phyloP scores from a whole-genome alignment of 2,329 filamentous ascomycete species.

The Proliferodiscus dingleyae region DNA sequence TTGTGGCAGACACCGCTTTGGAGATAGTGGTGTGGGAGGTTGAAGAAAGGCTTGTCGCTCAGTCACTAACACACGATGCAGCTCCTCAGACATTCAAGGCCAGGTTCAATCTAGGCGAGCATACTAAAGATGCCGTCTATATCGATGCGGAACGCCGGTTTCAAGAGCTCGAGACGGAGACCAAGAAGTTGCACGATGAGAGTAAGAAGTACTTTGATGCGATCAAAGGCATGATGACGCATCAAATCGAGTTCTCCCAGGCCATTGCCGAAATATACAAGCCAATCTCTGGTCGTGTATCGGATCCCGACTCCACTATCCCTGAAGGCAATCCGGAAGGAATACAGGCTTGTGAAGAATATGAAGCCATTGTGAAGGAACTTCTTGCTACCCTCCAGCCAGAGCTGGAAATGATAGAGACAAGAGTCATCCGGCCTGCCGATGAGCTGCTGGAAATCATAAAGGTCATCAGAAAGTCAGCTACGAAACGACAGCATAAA shows the following conservation, averaged over 20 bases:
- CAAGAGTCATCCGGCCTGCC: conserved; percentile 82
- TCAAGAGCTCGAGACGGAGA: conserved; percentile 88
- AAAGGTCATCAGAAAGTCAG: conserved; percentile 88
- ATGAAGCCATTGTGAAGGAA: conserved; percentile 85
- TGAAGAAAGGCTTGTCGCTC: conserved; percentile 12
- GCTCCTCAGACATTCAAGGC: conserved; percentile 88
- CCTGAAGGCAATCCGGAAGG: conserved; percentile 87
- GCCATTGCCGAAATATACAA: conserved; percentile 96
- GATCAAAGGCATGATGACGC: conserved; percentile 95
- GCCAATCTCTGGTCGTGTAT: conserved; percentile 92
- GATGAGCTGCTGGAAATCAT: conserved; percentile 92
- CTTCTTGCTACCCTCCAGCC: conserved; percentile 83
- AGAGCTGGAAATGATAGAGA: conserved; percentile 97
- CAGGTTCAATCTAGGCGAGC: conserved; percentile 91
- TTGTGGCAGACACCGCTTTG: background rate
- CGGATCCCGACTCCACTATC: conserved; percentile 79
- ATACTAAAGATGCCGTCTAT: conserved; percentile 93
- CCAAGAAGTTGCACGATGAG: conserved; percentile 94
- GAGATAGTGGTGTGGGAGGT: conserved; percentile 1
- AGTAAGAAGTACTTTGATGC: conserved; percentile 96
- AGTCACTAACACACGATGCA: conserved; percentile 36
- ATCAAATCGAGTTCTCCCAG: conserved; percentile 98
- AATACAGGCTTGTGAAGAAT: conserved; percentile 93
- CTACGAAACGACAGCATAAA: conserved; percentile 91
- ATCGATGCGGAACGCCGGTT: conserved; percentile 92